Evolutionary conservation across 1,139 yeast genomes (phyloP).

Genomic region (Pichia sp.): DNA sequence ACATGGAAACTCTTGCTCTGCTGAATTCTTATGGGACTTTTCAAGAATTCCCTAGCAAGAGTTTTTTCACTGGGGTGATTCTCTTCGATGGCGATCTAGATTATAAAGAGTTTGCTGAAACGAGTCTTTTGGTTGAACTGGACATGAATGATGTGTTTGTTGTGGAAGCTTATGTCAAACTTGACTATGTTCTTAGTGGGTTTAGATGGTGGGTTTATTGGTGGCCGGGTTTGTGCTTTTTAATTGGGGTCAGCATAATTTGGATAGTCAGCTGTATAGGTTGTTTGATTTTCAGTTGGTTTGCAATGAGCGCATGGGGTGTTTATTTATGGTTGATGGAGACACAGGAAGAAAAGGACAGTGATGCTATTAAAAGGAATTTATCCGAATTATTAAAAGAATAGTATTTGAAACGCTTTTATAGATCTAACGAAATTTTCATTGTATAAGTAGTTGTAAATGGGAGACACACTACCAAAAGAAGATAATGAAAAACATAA

Average conservation of each 20-base stretch:
- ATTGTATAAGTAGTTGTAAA: slow-evolving; percentile 57
- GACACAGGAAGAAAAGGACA: neutral
- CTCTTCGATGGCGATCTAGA: slow-evolving; percentile 12
- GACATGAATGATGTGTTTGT: slow-evolving; percentile 15
- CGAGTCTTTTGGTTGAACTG: slow-evolving; percentile 17
- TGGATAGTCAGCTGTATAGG: slow-evolving; percentile 14
- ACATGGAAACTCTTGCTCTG: slow-evolving; percentile 8
- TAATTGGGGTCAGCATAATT: slow-evolving; percentile 15
- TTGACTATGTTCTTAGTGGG: slow-evolving; percentile 19
- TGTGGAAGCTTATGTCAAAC: slow-evolving; percentile 10
- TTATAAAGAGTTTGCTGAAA: slow-evolving; percentile 6
- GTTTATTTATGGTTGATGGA: neutral
- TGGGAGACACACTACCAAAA: slow-evolving; percentile 60
- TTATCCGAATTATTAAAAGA: slow-evolving; percentile 1
- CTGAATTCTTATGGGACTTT: slow-evolving; percentile 10
- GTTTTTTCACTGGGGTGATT: slow-evolving; percentile 13
- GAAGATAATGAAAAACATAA: slow-evolving; percentile 62
- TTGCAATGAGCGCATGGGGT: slow-evolving; percentile 7
- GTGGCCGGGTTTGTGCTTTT: slow-evolving; percentile 22
- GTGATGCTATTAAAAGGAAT: slow-evolving; percentile 1
- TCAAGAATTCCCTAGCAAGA: neutral
- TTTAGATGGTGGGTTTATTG: slow-evolving; percentile 21
- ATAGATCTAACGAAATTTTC: slow-evolving; percentile 34
- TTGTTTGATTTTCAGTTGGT: slow-evolving; percentile 14
- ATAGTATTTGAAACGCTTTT: neutral